Percentiles rank a stretch among this genome's conserved stretches.
Evolutionary conservation across 352 stramenopile genomes (phyloP).

Genomic region (Phytophthora litchii): DNA sequence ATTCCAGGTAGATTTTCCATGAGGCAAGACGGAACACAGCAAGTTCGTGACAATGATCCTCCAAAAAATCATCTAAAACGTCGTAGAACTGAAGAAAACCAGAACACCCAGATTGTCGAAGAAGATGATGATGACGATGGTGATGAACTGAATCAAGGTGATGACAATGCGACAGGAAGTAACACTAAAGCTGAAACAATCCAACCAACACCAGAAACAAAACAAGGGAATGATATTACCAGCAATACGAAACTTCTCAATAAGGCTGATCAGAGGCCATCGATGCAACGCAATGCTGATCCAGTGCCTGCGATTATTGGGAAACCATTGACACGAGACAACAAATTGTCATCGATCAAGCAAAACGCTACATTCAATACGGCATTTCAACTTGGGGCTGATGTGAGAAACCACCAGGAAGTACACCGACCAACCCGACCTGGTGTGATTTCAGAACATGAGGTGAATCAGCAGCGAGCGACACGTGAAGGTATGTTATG

Average conservation of each 20-base stretch:
- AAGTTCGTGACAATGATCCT: neutral
- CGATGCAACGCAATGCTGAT: neutral
- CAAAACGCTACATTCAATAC: constrained; percentile 24
- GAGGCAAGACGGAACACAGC: constrained; percentile 15
- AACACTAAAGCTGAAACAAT: neutral
- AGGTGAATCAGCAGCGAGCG: constrained; percentile 54
- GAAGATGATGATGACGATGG: constrained; percentile 56
- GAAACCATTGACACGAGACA: constrained; percentile 25
- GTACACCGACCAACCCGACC: constrained; percentile 22
- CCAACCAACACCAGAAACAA: neutral
- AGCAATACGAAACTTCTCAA: neutral
- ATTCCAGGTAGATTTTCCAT: constrained; percentile 72
- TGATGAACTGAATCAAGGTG: constrained; percentile 27
- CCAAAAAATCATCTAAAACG: constrained; percentile 26
- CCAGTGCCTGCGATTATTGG: constrained; percentile 20
- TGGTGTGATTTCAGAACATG: constrained; percentile 64
- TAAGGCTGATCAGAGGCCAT: constrained; percentile 1
- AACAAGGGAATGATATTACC: neutral
- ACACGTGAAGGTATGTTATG: constrained; percentile 36
- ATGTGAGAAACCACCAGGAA: neutral
- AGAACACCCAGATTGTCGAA: constrained; percentile 36
- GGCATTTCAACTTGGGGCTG: constrained; percentile 36
- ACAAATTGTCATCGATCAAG: constrained; percentile 17
- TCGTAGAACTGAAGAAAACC: constrained; percentile 12
- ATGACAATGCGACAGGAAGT: neutral